Percentiles rank a stretch among this genome's conserved stretches.
These are phyloP conservation scores for Ogataea kodamae DNA, from an alignment of 805 yeast species.

Conservation along the genomic window DNA sequence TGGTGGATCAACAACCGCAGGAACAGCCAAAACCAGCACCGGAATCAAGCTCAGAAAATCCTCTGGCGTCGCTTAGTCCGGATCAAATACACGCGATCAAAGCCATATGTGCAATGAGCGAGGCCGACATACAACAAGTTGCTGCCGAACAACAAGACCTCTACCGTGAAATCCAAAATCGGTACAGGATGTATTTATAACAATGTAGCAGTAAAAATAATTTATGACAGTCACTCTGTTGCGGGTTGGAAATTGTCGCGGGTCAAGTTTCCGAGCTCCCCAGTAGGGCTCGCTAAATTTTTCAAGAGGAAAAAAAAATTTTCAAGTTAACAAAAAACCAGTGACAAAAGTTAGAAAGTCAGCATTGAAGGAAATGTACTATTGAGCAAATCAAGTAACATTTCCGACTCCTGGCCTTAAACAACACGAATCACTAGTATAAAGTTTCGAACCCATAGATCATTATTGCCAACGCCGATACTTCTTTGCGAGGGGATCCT, in stretches of 20 bases:
- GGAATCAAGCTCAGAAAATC: slow-evolving; percentile 5
- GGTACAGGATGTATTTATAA: slow-evolving; percentile 16
- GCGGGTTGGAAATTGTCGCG: slow-evolving; percentile 9
- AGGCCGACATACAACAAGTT: slow-evolving; percentile 19
- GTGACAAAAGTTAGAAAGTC: slow-evolving; percentile 13
- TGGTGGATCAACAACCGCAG: slow-evolving; percentile 11
- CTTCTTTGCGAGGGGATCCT: slow-evolving; percentile 13
- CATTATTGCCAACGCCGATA: slow-evolving; percentile 12
- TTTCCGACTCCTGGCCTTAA: slow-evolving; percentile 9
- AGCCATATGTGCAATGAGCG: slow-evolving; percentile 24
- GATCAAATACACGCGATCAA: slow-evolving; percentile 22
- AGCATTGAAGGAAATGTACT: slow-evolving; percentile 11
- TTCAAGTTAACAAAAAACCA: slow-evolving; percentile 12
- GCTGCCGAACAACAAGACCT: slow-evolving; percentile 23
- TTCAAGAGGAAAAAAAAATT: slow-evolving; percentile 13
- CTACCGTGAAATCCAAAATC: slow-evolving; percentile 25
- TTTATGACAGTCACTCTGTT: slow-evolving; percentile 13
- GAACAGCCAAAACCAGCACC: slow-evolving; percentile 2
- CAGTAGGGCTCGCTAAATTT: slow-evolving; percentile 11
- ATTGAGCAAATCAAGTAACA: slow-evolving; percentile 5
- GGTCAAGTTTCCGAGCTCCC: slow-evolving; percentile 2
- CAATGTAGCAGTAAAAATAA: slow-evolving; percentile 2
- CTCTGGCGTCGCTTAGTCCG: slow-evolving; percentile 12
- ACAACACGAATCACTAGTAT: slow-evolving; percentile 6
- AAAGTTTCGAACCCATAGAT: slow-evolving; percentile 5